A percentile compares a stretch with the other conserved stretches of the same genome.
These are phyloP conservation scores for Albugo laibachii DNA, from an alignment of 352 stramenopile species.

Conservation along the genomic window DNA sequence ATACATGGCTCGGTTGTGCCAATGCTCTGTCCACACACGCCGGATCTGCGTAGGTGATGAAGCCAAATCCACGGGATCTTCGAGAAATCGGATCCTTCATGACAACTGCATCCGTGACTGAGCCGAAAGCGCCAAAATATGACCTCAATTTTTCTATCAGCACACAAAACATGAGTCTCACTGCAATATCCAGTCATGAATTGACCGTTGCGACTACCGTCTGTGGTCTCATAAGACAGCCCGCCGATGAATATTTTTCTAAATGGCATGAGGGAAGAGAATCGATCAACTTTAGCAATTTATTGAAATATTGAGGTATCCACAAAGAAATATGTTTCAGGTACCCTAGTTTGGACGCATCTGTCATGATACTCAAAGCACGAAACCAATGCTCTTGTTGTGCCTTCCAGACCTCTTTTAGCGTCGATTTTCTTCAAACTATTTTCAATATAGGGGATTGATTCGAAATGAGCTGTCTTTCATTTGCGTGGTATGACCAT, in stretches of 20 bases:
- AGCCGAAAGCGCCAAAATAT: constrained; percentile 80
- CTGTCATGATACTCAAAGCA: too few species aligned
- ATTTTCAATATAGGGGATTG: too few species aligned
- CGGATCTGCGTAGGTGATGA: constrained; percentile 84
- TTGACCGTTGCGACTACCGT: constrained; percentile 19
- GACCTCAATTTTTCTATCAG: constrained; percentile 66
- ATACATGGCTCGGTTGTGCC: constrained; percentile 74
- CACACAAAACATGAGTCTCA: constrained; percentile 2
- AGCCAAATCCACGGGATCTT: constrained; percentile 82
- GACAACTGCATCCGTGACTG: constrained; percentile 82
- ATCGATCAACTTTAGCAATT: not conserved
- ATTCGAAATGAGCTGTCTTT: too few species aligned
- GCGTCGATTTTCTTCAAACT: too few species aligned
- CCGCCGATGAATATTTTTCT: constrained; percentile 85
- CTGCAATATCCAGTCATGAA: not conserved
- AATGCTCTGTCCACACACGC: constrained; percentile 78
- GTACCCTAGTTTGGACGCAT: too few species aligned
- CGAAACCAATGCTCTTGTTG: too few species aligned
- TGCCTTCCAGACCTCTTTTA: too few species aligned
- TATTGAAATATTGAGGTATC: not conserved
- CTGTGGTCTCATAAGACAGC: constrained; percentile 79
- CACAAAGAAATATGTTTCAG: too few species aligned
- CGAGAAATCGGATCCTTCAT: constrained; percentile 87
- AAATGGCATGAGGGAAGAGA: not conserved
- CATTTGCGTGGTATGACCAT: too few species aligned